Percentiles rank a stretch among this genome's conserved stretches.
Conservation (phyloP, 1,284 basidiomycete genomes). For the Sporisorium exsertum region DNA sequence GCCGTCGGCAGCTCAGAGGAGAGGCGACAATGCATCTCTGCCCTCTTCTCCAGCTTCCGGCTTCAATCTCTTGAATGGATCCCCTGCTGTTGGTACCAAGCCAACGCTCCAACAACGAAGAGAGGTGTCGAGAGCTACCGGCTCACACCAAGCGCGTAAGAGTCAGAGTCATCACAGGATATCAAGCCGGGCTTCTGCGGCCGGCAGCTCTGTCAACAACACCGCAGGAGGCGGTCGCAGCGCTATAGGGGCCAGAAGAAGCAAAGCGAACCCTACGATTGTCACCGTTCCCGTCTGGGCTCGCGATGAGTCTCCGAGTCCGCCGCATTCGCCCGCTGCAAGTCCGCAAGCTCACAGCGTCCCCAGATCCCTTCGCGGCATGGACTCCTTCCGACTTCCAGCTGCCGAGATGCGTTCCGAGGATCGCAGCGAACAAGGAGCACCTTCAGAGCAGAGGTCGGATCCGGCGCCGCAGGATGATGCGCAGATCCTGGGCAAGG, state of each 20-base stretch:
- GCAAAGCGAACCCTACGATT: constrained; percentile 42
- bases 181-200: constrained; percentile 30
- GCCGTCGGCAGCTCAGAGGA: constrained; percentile 28
- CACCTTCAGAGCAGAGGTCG: constrained; percentile 20
- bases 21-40: constrained; percentile 30
- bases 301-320: constrained; percentile 50
- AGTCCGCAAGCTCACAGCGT: constrained; percentile 38
- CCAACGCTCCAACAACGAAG: constrained; percentile 6
- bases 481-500: constrained; percentile 12
- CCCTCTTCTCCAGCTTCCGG: constrained; percentile 27
- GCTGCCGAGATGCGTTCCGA: constrained; percentile 24
- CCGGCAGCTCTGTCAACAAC: constrained; percentile 31
- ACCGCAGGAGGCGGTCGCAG: constrained; percentile 10
- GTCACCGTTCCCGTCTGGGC: constrained; percentile 53
- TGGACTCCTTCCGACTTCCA: constrained; percentile 26
- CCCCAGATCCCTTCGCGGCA: constrained; percentile 20
- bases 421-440: constrained; percentile 10
- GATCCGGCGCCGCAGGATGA: constrained; percentile 15
- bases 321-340: constrained; percentile 30
- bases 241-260: constrained; percentile 16
- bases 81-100: constrained; percentile 11
- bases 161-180: constrained; percentile 24
- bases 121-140: constrained; percentile 13
- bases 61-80: constrained; percentile 9
- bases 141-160: constrained; percentile 15